Percentiles rank a stretch among this genome's conserved stretches.
Evolutionary conservation across 805 yeast species (phyloP).

Genomic region (Schwanniomyces sp.): DNA sequence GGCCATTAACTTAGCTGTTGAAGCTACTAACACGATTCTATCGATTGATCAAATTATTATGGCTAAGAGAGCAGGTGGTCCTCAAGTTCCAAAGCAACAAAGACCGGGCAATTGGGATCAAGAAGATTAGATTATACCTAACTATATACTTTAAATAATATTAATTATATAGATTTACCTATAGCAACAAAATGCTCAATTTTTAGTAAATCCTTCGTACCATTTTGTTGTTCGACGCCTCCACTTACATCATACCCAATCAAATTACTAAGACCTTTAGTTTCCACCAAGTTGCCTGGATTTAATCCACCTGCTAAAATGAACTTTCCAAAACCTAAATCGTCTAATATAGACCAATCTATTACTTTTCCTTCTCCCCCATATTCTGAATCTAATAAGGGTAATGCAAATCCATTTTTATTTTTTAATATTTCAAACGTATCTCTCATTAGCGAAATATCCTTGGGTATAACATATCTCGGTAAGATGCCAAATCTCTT

Average conservation of each 20-base stretch:
- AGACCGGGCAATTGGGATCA: conserved; percentile 96
- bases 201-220: conserved; percentile 68
- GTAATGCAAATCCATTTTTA: conserved; percentile 44
- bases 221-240: conserved; percentile 79
- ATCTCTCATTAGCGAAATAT: conserved; percentile 23
- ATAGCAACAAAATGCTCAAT: conserved; percentile 56
- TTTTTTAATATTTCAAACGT: conserved; percentile 10
- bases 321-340: conserved; percentile 45
- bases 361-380: conserved; percentile 91
- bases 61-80: conserved; percentile 99
- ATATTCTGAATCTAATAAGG: conserved; percentile 79
- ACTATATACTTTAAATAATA: not conserved
- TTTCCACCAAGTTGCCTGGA: conserved; percentile 66
- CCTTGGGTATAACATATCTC: conserved; percentile 62
- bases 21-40: conserved; percentile 86
- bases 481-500: conserved; percentile 63
- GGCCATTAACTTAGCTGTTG: conserved; percentile 92
- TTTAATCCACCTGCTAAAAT: conserved; percentile 89
- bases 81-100: conserved; percentile 75
- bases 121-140: conserved; percentile 55
- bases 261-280: conserved; percentile 56
- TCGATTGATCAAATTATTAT: conserved; percentile 96
- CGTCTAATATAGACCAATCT: conserved; percentile 58
- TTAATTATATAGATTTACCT: conserved; percentile 35
- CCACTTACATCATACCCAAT: conserved; percentile 93